Evolutionary conservation across 1,284 basidiomycete genomes (phyloP).

Genomic region (Microbotryum scabiosae): DNA sequence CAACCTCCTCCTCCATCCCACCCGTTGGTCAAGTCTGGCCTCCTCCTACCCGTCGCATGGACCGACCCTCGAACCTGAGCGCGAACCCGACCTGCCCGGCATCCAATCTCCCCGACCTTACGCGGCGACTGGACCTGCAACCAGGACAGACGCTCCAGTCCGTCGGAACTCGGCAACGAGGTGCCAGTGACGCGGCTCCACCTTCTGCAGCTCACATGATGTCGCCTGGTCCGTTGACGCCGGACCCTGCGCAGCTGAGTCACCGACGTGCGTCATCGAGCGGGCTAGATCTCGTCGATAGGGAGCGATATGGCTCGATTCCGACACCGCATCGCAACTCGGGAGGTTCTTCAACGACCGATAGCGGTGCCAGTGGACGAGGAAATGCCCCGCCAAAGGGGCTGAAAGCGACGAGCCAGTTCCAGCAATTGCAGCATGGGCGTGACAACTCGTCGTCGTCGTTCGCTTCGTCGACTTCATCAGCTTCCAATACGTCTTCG

Average conservation of each 20-base stretch:
- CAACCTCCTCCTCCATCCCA: constrained; percentile 14
- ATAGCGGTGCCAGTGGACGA: not conserved
- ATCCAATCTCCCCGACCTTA: constrained; percentile 10
- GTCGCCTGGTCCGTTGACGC: not conserved
- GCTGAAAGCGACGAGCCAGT: too few species aligned
- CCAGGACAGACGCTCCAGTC: constrained; percentile 7
- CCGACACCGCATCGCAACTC: not conserved
- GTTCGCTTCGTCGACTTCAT: not conserved
- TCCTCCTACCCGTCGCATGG: constrained; percentile 1
- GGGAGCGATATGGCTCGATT: not conserved
- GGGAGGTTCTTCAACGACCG: not conserved
- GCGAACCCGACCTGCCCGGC: not conserved
- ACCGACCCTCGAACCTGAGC: not conserved
- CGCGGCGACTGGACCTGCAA: constrained; percentile 3
- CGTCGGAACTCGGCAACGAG: not conserved
- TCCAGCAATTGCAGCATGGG: too few species aligned
- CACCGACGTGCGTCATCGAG: not conserved
- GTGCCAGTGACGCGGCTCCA: not conserved
- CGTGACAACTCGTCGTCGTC: not conserved
- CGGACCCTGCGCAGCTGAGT: not conserved
- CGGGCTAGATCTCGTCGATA: not conserved
- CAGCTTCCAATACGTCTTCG: not conserved
- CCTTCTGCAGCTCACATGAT: not conserved
- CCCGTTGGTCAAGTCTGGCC: constrained; percentile 12
- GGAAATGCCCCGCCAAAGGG: not conserved